Evolutionary conservation across 2,329 filamentous ascomycete genomes (phyloP).

Genomic region (Shiraia sp.): DNA sequence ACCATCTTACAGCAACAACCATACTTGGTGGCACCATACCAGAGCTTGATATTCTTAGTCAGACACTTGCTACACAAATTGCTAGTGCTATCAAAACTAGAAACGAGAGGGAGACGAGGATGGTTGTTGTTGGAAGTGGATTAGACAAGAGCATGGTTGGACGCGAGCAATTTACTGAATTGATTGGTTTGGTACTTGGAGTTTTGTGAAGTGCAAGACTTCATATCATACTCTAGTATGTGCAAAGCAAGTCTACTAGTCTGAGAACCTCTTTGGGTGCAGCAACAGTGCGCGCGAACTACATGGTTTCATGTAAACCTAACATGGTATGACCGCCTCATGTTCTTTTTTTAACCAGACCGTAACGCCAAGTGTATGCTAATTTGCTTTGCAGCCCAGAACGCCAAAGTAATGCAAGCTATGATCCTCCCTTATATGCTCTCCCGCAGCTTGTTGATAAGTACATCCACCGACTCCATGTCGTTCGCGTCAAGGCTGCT

Average conservation of each 20-base stretch:
- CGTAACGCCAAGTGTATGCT: constrained; percentile 22
- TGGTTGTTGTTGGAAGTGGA: constrained; percentile 63
- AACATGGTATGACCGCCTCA: not conserved
- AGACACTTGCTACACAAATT: constrained; percentile 87
- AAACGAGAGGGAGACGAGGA: constrained; percentile 64
- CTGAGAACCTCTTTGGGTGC: too few species aligned
- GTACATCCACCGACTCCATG: constrained; percentile 81
- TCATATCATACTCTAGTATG: not conserved
- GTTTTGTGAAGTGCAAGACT: constrained; percentile 28
- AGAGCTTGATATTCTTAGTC: constrained; percentile 79
- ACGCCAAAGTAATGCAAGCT: constrained; percentile 28
- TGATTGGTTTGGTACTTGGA: constrained; percentile 49
- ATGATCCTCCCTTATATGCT: constrained; percentile 14
- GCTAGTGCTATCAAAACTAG: constrained; percentile 76
- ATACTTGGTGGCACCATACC: constrained; percentile 81
- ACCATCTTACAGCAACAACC: constrained; percentile 83
- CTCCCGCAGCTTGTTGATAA: constrained; percentile 66
- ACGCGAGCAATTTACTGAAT: constrained; percentile 47
- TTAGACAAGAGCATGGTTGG: constrained; percentile 58
- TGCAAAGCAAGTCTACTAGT: too few species aligned
- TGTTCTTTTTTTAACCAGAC: not conserved
- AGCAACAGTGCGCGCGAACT: too few species aligned
- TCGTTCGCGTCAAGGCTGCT: constrained; percentile 75
- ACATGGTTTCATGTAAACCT: constrained; percentile 3
- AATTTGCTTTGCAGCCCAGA: constrained; percentile 19